A percentile compares a stretch with the other conserved stretches of the same genome.
These are phyloP conservation scores for Coemansia pectinata DNA, from an alignment of 192 early-diverging fungal genomes.

Conservation along the genomic window DNA sequence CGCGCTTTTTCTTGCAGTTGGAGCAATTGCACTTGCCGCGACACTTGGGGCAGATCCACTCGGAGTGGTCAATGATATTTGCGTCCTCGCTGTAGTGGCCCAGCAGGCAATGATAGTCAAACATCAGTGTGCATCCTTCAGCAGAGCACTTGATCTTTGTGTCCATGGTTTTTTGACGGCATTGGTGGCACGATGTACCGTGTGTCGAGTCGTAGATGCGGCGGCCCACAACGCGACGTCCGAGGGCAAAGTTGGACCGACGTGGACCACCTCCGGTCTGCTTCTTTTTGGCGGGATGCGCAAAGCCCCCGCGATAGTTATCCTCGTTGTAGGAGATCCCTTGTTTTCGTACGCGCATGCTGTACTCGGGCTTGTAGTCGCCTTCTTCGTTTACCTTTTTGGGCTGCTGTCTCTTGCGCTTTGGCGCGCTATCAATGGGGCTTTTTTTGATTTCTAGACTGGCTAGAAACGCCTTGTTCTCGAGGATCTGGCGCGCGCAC, in stretches of 20 bases:
- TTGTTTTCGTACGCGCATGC: slow-evolving; percentile 15
- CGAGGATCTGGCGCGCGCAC: slow-evolving; percentile 37
- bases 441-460: slow-evolving; percentile 21
- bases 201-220: slow-evolving; percentile 29
- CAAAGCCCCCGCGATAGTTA: neutral
- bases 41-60: slow-evolving; percentile 40
- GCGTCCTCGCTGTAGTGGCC: slow-evolving; percentile 38
- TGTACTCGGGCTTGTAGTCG: slow-evolving; percentile 23
- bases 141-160: slow-evolving; percentile 30
- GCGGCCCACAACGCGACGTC: slow-evolving; percentile 21
- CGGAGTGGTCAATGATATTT: slow-evolving; percentile 10
- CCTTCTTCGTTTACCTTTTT: slow-evolving; percentile 7
- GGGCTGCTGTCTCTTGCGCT: neutral
- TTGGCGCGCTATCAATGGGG: neutral
- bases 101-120: slow-evolving; percentile 35
- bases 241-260: slow-evolving; percentile 9
- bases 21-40: slow-evolving; percentile 43
- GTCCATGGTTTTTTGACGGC: slow-evolving; percentile 49
- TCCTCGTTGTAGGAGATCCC: slow-evolving; percentile 29
- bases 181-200: slow-evolving; percentile 46
- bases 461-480: slow-evolving; percentile 39
- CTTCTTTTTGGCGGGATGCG: neutral
- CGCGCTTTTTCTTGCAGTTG: slow-evolving; percentile 35
- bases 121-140: slow-evolving; percentile 22
- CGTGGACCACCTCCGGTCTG: slow-evolving; percentile 12